These are phyloP conservation scores for Podaxis sp. DNA, from an alignment of 768 basidiomycete genomes.

Conservation along the genomic window DNA sequence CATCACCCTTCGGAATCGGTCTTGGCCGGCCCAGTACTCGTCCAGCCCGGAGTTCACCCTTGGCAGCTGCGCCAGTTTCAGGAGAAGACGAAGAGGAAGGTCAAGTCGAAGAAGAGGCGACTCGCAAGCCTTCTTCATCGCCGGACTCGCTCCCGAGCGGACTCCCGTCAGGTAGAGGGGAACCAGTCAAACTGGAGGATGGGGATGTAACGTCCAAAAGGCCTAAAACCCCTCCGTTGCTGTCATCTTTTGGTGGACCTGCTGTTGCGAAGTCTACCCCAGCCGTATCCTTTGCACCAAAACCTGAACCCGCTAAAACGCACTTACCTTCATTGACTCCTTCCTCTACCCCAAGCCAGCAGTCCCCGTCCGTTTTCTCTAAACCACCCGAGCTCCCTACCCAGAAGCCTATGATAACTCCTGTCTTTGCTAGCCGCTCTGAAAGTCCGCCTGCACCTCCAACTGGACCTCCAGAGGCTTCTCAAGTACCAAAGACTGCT, in stretches of 20 bases:
- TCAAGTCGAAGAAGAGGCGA: conserved; percentile 14
- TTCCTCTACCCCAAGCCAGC: conserved; percentile 5
- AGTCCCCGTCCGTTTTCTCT: conserved; percentile 10
- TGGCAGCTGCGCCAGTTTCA: conserved; percentile 54
- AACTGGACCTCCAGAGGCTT: not conserved
- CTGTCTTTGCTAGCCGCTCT: not conserved
- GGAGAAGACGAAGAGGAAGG: conserved; percentile 39
- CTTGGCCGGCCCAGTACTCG: conserved; percentile 61
- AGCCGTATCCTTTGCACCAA: conserved; percentile 8
- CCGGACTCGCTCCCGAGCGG: conserved; percentile 37
- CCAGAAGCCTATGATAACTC: conserved; percentile 7
- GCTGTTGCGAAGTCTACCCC: not conserved
- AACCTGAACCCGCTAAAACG: conserved; percentile 15
- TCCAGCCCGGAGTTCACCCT: conserved; percentile 74
- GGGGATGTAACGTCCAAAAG: conserved; percentile 28
- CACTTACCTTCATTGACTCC: conserved; percentile 12
- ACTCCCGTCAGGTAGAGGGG: conserved; percentile 2
- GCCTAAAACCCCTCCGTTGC: conserved; percentile 50
- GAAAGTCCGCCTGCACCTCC: not conserved
- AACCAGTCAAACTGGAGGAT: conserved; percentile 19
- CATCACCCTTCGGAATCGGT: conserved; percentile 41
- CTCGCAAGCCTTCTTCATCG: conserved; percentile 12
- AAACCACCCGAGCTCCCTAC: conserved; percentile 10
- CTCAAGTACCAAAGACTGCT: not conserved
- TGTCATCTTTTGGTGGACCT: conserved; percentile 23